These are phyloP conservation scores for Pyrus hybrid DNA, from an alignment of 331 rosid species.

Conservation along the genomic window DNA sequence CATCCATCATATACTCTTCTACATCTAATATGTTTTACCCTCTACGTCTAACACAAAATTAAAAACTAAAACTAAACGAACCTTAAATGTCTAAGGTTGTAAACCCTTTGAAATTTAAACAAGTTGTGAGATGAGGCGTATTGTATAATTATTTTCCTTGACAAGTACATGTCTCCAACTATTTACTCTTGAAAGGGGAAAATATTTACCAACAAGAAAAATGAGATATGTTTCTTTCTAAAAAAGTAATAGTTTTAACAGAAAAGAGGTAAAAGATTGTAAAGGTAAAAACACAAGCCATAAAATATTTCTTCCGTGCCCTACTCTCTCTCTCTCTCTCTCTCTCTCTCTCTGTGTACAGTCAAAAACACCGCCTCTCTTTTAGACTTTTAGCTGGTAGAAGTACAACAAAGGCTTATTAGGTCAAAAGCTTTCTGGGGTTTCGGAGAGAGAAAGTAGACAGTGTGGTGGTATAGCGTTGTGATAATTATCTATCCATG, in stretches of 20 bases:
- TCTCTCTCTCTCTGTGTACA: not conserved
- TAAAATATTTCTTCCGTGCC: not conserved
- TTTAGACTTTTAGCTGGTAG: not conserved
- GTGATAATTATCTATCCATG: conserved; percentile 27
- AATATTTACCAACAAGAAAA: not conserved
- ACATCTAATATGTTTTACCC: too few species aligned
- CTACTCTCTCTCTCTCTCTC: not conserved
- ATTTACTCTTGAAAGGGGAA: not conserved
- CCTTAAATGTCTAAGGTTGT: too few species aligned
- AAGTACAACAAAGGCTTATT: not conserved
- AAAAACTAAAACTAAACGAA: too few species aligned
- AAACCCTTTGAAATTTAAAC: too few species aligned
- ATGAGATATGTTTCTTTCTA: too few species aligned
- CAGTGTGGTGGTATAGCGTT: not conserved
- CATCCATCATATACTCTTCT: too few species aligned
- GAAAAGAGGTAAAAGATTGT: not conserved
- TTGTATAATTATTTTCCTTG: too few species aligned
- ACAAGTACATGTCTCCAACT: too few species aligned
- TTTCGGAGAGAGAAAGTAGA: conserved; percentile 7
- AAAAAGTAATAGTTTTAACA: not conserved
- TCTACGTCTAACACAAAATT: too few species aligned
- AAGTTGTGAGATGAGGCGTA: too few species aligned
- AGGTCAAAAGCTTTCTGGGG: conserved; percentile 11
- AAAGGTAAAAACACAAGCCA: not conserved
- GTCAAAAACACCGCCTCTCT: not conserved